These are phyloP conservation scores for Aspergillus affinis DNA, from an alignment of 495 filamentous ascomycete genomes.

Conservation along the genomic window DNA sequence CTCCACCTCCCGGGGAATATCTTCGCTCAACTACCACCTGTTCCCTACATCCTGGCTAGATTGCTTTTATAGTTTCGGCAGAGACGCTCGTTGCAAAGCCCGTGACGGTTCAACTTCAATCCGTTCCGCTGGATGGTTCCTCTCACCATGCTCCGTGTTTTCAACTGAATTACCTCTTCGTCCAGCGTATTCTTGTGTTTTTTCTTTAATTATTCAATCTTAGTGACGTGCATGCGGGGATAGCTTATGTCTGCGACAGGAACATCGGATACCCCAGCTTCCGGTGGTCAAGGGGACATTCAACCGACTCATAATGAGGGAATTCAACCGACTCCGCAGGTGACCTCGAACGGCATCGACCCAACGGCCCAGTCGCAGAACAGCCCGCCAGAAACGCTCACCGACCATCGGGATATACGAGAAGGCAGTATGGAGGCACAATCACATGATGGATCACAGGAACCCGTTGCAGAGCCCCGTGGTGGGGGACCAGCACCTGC, in stretches of 20 bases:
- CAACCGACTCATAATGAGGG: conserved; percentile 23
- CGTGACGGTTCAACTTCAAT: conserved; percentile 8
- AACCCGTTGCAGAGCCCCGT: conserved; percentile 3
- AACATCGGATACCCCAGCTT: conserved; percentile 24
- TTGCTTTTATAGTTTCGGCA: background rate
- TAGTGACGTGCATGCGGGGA: conserved; percentile 27
- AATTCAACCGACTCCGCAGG: conserved; percentile 16
- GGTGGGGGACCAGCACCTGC: conserved; percentile 9
- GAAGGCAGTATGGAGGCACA: conserved; percentile 21
- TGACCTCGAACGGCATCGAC: conserved; percentile 18
- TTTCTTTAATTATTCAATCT: conserved; percentile 43
- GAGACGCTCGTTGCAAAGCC: background rate
- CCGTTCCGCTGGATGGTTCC: conserved; percentile 7
- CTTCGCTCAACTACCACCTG: conserved; percentile 10
- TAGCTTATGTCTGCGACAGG: conserved; percentile 44
- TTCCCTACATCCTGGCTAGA: background rate
- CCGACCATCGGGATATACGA: conserved; percentile 7
- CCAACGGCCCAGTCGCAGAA: conserved; percentile 24
- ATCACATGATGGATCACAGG: conserved; percentile 7
- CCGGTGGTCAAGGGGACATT: conserved; percentile 28
- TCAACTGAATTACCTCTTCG: conserved; percentile 26
- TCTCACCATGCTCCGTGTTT: conserved; percentile 26
- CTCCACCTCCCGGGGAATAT: background rate
- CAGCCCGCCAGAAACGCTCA: conserved; percentile 13
- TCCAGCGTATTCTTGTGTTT: conserved; percentile 60